phyloP scores from a whole-genome alignment of 2,329 filamentous ascomycete species.

The Penicillium thymicola region DNA sequence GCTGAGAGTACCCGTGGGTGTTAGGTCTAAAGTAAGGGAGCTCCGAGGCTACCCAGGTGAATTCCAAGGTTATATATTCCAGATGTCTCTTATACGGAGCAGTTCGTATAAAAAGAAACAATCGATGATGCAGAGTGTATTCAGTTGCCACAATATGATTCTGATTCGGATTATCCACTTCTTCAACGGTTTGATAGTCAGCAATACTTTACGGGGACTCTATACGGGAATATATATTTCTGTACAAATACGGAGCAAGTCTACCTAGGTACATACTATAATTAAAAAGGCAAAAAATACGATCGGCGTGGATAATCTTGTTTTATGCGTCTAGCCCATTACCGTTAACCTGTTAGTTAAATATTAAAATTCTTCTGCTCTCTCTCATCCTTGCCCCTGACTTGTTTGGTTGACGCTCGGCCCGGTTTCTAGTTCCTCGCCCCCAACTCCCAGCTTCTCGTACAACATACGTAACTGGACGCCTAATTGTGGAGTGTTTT shows the following conservation, averaged over 20 bases:
- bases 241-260: neutral
- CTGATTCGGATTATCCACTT: neutral
- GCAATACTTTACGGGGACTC: neutral
- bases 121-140: constrained; percentile 9
- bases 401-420: neutral
- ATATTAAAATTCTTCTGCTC: neutral
- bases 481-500: neutral
- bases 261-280: neutral
- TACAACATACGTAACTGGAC: neutral
- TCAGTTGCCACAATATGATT: constrained; percentile 11
- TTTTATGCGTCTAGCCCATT: constrained; percentile 4
- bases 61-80: neutral
- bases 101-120: neutral
- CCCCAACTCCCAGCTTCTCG: neutral
- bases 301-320: constrained; percentile 5
- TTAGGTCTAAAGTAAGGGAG: neutral
- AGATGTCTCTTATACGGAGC: neutral
- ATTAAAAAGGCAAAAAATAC: neutral
- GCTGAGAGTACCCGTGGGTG: neutral
- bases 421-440: neutral
- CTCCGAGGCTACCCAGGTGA: neutral
- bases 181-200: neutral
- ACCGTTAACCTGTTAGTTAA: too few relatives aligned
- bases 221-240: too few relatives aligned
- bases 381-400: neutral